A percentile compares a stretch with the other conserved stretches of the same genome.
Conservation (phyloP, 805 yeast species). For the Candida fluviatilis region DNA sequence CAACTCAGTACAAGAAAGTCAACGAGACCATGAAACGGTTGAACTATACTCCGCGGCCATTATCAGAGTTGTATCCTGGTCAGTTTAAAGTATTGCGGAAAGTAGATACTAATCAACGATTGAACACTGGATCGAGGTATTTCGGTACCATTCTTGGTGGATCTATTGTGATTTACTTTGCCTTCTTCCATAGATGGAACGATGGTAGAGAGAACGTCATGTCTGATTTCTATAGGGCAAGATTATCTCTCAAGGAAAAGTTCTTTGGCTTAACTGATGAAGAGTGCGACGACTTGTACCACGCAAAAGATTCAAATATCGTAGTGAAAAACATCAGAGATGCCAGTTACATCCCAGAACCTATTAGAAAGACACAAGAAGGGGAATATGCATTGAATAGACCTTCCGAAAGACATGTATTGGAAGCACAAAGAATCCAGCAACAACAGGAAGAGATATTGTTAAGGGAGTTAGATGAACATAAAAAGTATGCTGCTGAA, state of each 20-base stretch:
- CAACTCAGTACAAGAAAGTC: slow-evolving; percentile 63
- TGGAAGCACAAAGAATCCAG: slow-evolving; percentile 67
- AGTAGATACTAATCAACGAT: slow-evolving; percentile 47
- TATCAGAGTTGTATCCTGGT: slow-evolving; percentile 71
- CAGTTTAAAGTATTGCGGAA: slow-evolving; percentile 68
- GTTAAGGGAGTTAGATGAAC: slow-evolving; percentile 29
- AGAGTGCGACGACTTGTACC: slow-evolving; percentile 60
- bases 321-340: slow-evolving; percentile 42
- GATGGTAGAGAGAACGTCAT: slow-evolving; percentile 77
- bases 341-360: slow-evolving; percentile 38
- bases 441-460: slow-evolving; percentile 62
- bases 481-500: slow-evolving; percentile 17
- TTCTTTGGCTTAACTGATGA: slow-evolving; percentile 54
- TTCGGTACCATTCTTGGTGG: slow-evolving; percentile 50
- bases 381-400: slow-evolving; percentile 52
- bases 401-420: slow-evolving; percentile 66
- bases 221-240: slow-evolving; percentile 59
- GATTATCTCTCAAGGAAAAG: slow-evolving; percentile 52
- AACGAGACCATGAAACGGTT: slow-evolving; percentile 70
- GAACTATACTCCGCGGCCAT: slow-evolving; percentile 76
- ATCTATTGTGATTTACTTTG: slow-evolving; percentile 51
- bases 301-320: slow-evolving; percentile 37
- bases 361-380: slow-evolving; percentile 41
- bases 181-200: slow-evolving; percentile 80
- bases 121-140: slow-evolving; percentile 57